Percentiles rank a stretch among this genome's conserved stretches.
Evolutionary conservation across 208 protist genomes (phyloP).

Genomic region (Crithidia fasciculata): DNA sequence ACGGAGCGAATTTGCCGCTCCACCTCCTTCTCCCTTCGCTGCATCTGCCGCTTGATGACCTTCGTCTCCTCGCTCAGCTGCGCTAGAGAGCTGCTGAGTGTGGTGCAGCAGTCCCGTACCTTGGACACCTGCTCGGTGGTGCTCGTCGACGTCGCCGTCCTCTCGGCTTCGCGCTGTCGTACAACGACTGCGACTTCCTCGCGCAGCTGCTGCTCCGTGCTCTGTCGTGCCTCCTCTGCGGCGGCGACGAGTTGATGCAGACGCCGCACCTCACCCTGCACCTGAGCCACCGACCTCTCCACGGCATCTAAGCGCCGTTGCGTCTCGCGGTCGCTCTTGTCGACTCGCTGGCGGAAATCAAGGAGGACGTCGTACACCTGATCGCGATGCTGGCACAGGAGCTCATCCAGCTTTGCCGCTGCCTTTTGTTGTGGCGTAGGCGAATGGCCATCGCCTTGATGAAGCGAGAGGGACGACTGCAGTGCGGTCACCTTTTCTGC

Average conservation of each 20-base stretch:
- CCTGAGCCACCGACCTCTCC: constrained; percentile 5
- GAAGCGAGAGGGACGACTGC: background rate
- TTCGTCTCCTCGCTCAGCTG: constrained; percentile 24
- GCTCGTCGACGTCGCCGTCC: background rate
- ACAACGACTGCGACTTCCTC: background rate
- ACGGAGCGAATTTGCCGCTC: constrained; percentile 24
- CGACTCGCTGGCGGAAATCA: constrained; percentile 25
- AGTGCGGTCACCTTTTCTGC: background rate
- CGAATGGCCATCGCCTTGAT: background rate
- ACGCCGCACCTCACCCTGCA: constrained; percentile 21
- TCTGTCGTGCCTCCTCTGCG: background rate
- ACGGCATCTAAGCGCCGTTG: constrained; percentile 17
- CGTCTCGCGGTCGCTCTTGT: constrained; percentile 19
- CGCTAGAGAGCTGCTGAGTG: constrained; percentile 1
- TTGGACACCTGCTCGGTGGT: constrained; percentile 2
- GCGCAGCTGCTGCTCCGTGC: background rate
- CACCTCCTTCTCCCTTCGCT: constrained; percentile 4
- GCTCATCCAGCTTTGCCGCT: background rate
- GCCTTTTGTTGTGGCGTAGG: background rate
- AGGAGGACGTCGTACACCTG: constrained; percentile 29
- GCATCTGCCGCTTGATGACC: constrained; percentile 5
- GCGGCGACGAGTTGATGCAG: background rate
- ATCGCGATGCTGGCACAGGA: constrained; percentile 20
- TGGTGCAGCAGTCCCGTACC: constrained; percentile 8
- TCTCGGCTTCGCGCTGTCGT: constrained; percentile 12